Percentiles rank a stretch among this genome's conserved stretches.
These are phyloP conservation scores for Metschnikowia orientalis DNA, from an alignment of 805 yeast genomes.

Conservation along the genomic window DNA sequence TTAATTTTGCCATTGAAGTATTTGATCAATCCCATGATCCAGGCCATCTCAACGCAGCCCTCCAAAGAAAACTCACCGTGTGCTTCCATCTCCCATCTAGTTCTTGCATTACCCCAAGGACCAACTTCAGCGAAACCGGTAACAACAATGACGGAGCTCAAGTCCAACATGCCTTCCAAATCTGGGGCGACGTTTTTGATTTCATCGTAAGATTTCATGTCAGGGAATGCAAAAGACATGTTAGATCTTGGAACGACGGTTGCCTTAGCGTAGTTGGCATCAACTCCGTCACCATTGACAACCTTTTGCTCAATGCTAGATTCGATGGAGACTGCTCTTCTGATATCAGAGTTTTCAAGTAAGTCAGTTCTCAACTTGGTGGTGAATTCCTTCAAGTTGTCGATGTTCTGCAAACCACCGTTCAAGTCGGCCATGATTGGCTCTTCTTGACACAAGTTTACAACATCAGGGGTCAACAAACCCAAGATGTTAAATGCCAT, in stretches of 20 bases:
- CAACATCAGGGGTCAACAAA: slow-evolving; percentile 80
- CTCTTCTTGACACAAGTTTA: slow-evolving; percentile 80
- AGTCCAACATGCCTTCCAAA: slow-evolving; percentile 85
- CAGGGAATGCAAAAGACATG: slow-evolving; percentile 91
- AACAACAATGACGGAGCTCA: slow-evolving; percentile 87
- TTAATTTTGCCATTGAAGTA: slow-evolving; percentile 88
- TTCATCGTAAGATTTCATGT: slow-evolving; percentile 69
- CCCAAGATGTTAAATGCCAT: slow-evolving; percentile 99
- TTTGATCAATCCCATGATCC: slow-evolving; percentile 98
- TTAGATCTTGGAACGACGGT: slow-evolving; percentile 90
- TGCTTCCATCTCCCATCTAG: slow-evolving; percentile 99
- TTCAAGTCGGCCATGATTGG: slow-evolving; percentile 98
- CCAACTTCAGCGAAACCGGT: slow-evolving; percentile 99
- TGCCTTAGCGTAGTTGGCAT: slow-evolving; percentile 75
- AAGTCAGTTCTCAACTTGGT: slow-evolving; percentile 71
- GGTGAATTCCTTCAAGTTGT: slow-evolving; percentile 86
- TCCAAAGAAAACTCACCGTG: slow-evolving; percentile 90
- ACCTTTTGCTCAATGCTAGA: slow-evolving; percentile 82
- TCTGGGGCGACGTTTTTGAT: slow-evolving; percentile 66
- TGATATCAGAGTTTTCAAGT: slow-evolving; percentile 79
- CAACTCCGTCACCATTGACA: slow-evolving; percentile 84
- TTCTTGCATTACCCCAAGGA: slow-evolving; percentile 99
- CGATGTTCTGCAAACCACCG: slow-evolving; percentile 95
- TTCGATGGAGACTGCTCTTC: slow-evolving; percentile 94
- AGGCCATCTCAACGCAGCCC: slow-evolving; percentile 98